Evolutionary conservation across 2,329 filamentous ascomycete genomes (phyloP).

Genomic region (Xylaria sp.): DNA sequence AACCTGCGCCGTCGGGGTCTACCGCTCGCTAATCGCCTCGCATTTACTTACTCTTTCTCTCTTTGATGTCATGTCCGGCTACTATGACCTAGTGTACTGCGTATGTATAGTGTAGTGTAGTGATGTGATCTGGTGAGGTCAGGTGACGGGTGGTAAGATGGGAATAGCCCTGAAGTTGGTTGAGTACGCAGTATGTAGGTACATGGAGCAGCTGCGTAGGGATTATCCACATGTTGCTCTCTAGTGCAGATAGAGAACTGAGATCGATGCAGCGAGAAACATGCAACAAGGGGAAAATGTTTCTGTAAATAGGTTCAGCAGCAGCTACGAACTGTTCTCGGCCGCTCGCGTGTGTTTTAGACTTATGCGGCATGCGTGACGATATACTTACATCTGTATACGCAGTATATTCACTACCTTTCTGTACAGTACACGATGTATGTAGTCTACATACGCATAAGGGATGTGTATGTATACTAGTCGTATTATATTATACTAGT

Average conservation of each 20-base stretch:
- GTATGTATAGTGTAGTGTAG: neutral
- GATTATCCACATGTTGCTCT: neutral
- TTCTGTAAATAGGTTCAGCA: conserved; percentile 20
- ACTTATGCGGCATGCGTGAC: conserved; percentile 5
- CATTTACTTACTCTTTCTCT: neutral
- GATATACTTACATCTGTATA: no score
- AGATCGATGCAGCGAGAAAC: conserved; percentile 15
- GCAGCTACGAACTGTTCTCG: neutral
- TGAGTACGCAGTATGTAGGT: no score
- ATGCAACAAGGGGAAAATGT: conserved; percentile 15
- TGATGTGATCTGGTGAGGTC: neutral
- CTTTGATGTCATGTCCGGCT: neutral
- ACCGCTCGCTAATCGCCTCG: conserved; percentile 9
- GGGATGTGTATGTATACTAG: no score
- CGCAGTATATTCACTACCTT: neutral
- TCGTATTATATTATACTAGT: no score
- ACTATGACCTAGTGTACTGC: neutral
- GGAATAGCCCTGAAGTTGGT: neutral
- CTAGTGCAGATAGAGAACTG: neutral
- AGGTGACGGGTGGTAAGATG: conserved; percentile 6
- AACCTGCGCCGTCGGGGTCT: neutral
- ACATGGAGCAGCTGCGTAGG: neutral
- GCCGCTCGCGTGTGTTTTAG: conserved; percentile 28
- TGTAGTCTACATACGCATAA: neutral
- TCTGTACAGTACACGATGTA: neutral